Evolutionary conservation across 495 filamentous ascomycete species (phyloP), one percentile per base, ranked within the genome.

Genomic region (Trypethelium eluteriae): DNA sequence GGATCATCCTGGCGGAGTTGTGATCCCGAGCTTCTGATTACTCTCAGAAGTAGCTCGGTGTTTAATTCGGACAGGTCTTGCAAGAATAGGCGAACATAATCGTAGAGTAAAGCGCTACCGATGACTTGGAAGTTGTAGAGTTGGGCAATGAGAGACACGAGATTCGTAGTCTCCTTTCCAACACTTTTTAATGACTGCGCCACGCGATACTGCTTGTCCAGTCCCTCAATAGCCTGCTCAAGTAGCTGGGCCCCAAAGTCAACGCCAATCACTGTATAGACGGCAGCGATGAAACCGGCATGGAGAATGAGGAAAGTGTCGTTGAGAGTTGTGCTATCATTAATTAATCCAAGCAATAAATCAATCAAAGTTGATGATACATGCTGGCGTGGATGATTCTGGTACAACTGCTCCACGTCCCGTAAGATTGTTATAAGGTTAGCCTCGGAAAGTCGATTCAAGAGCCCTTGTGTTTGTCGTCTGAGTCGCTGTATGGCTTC

Each of bases 71-170:
- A 91, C 14, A 96, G 81, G 1, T 88, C 82, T 34, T 78, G 75
- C 14, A 98, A 76, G 63, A 94, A 92, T 2, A 89, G 70, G 35
- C 88, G 88, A 69, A 97, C 85, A 69, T 92, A 96, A 73, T 97
- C 94, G 72, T 95, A 98, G 11, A 97, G 81, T 35, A 98, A 77
- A 44, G 86, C 87, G 68, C 86, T 87, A 38, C 90, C 88, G 61
- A 97, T 83, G 11, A 97, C 82, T 68, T 96, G 90, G 74, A 98
- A 94, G 68, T 88, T 93, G 77, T 98, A 98, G 4, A 98, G 80
- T 69, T 93, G 85, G 0, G 91, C 85, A n/a, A 97, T 77, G 46
- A 98, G 82, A 25, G 88, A 88, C 35, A 96, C 85, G 50, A 98
- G 75, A 76, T 98, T 97, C 49, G 85, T 82, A 11, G 80, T 76